A percentile compares a stretch with the other conserved stretches of the same genome.
phyloP scores from a whole-genome alignment of 257 asterid species.

The Solanum raphanifolium region DNA sequence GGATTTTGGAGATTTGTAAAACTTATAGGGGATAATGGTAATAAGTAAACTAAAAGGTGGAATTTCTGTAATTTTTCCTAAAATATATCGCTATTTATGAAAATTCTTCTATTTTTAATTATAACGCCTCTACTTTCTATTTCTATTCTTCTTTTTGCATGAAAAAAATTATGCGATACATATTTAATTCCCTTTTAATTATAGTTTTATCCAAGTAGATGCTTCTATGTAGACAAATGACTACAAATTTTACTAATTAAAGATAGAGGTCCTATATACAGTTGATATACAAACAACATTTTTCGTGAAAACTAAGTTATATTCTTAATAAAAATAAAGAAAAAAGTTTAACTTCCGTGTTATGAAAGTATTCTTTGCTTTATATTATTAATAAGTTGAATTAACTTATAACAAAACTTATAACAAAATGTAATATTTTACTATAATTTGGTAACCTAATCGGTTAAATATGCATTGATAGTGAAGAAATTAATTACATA shows the following conservation, averaged over 20 bases:
- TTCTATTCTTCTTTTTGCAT: not conserved
- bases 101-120: not conserved
- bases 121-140: too few species aligned
- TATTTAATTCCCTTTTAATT: too few species aligned
- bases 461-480: not conserved
- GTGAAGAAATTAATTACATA: not conserved
- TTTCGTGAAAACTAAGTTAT: not conserved
- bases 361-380: too few species aligned
- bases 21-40: too few species aligned
- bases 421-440: not conserved
- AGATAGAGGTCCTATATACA: not conserved
- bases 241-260: too few species aligned
- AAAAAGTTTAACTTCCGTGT: rapidly evolving
- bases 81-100: too few species aligned
- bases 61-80: too few species aligned
- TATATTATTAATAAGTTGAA: not conserved
- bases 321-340: not conserved
- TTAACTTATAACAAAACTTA: not conserved
- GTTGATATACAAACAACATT: not conserved
- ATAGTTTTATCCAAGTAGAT: not conserved
- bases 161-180: too few species aligned
- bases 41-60: too few species aligned
- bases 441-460: not conserved
- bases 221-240: not conserved
- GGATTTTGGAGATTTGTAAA: too few species aligned